These are phyloP conservation scores for Nigrospora oryzae DNA, from an alignment of 2,329 filamentous ascomycete species.

Conservation along the genomic window DNA sequence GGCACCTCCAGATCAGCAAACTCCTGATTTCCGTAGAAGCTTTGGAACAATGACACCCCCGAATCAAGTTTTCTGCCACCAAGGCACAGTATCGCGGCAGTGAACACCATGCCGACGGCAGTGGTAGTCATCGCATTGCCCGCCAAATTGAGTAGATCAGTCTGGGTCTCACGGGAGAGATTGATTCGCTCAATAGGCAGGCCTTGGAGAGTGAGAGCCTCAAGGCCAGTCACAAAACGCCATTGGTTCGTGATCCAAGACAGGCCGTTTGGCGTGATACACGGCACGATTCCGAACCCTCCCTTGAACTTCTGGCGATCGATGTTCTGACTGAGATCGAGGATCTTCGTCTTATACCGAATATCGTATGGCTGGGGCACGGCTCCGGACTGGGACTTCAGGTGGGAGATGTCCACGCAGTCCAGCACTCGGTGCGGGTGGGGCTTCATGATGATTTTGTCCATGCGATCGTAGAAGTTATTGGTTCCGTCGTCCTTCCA, in stretches of 20 bases:
- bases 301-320: constrained; percentile 44
- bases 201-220: constrained; percentile 60
- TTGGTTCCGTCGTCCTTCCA: constrained; percentile 46
- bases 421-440: constrained; percentile 57
- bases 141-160: constrained; percentile 59
- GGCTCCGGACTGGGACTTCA: constrained; percentile 31
- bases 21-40: too few species aligned
- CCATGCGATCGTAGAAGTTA: constrained; percentile 16
- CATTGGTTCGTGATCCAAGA: constrained; percentile 53
- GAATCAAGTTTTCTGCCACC: not conserved
- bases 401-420: constrained; percentile 52
- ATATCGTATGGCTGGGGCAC: constrained; percentile 35
- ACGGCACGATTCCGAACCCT: constrained; percentile 51
- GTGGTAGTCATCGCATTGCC: constrained; percentile 76
- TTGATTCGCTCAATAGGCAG: constrained; percentile 54
- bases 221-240: constrained; percentile 51
- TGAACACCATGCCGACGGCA: constrained; percentile 55
- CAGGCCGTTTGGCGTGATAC: constrained; percentile 59
- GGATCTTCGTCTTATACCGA: constrained; percentile 31
- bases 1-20: too few species aligned
- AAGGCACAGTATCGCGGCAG: constrained; percentile 45
- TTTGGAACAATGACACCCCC: too few species aligned
- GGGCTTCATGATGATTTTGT: constrained; percentile 24
- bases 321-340: constrained; percentile 67
- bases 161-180: constrained; percentile 53